Conservation (phyloP, 441 rosid species). For the Hura crepitans region DNA sequence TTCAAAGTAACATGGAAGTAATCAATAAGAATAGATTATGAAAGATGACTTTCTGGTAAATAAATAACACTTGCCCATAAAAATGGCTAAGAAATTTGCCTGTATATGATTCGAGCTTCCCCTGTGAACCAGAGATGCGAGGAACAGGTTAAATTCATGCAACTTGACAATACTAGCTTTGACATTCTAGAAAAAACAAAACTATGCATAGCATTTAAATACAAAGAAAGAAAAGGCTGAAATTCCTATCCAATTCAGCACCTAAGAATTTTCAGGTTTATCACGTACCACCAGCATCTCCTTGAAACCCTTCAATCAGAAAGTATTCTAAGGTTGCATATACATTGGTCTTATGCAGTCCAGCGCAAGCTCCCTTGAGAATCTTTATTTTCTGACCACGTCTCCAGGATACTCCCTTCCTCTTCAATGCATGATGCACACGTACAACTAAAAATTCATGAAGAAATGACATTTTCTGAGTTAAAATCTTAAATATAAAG, state of each 20-base stretch:
- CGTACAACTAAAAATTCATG: constrained; percentile 50
- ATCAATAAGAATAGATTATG: neutral
- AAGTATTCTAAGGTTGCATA: constrained; percentile 66
- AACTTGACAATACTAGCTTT: neutral
- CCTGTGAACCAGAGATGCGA: constrained; percentile 34
- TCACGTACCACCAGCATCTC: constrained; percentile 57
- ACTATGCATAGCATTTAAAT: neutral
- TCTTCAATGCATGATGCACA: constrained; percentile 41
- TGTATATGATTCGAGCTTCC: constrained; percentile 71
- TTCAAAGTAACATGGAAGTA: constrained; percentile 1
- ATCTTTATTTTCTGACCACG: constrained; percentile 55
- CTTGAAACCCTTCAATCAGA: constrained; percentile 55
- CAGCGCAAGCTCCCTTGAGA: constrained; percentile 58
- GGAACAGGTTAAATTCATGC: constrained; percentile 8
- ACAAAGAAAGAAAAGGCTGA: neutral
- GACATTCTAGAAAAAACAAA: neutral
- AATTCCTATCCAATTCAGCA: neutral
- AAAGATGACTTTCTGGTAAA: neutral
- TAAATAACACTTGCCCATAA: neutral
- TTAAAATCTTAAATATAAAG: neutral
- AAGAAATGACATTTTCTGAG: neutral
- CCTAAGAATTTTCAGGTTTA: neutral
- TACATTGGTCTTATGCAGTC: constrained; percentile 40
- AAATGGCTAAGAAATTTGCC: constrained; percentile 36
- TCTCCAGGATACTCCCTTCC: constrained; percentile 54